These are phyloP conservation scores for Leishmania arabica DNA, from an alignment of 208 protist species.

Conservation along the genomic window DNA sequence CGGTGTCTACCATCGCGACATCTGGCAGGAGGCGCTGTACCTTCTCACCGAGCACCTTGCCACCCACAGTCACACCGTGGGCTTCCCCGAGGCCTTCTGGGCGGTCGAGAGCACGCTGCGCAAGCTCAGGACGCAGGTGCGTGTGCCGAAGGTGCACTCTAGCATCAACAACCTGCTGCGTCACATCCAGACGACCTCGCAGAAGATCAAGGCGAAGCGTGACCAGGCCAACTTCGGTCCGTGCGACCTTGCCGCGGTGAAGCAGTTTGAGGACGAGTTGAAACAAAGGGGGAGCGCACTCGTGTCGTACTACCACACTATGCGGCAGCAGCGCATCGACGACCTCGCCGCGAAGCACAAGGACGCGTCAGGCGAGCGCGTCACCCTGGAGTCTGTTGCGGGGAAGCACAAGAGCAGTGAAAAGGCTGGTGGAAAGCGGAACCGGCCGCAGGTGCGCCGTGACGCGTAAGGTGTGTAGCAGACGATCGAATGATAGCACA, in stretches of 20 bases:
- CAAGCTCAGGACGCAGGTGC: constrained; percentile 82
- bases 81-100: constrained; percentile 95
- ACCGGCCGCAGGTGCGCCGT: background rate
- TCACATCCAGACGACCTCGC: constrained; percentile 71
- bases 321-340: constrained; percentile 83
- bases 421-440: constrained; percentile 34
- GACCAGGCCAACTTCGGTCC: constrained; percentile 82
- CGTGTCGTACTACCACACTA: constrained; percentile 59
- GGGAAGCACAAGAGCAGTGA: constrained; percentile 35
- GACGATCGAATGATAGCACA: background rate
- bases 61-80: constrained; percentile 84
- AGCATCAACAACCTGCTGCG: constrained; percentile 76
- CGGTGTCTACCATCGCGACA: constrained; percentile 63
- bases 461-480: constrained; percentile 16
- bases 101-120: constrained; percentile 85
- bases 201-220: constrained; percentile 67
- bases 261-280: constrained; percentile 83
- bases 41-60: constrained; percentile 89
- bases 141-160: constrained; percentile 80
- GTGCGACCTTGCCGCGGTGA: constrained; percentile 76
- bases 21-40: constrained; percentile 86
- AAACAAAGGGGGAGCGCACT: constrained; percentile 56
- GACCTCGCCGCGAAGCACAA: constrained; percentile 69
- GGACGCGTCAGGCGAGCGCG: constrained; percentile 51
- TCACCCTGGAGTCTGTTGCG: constrained; percentile 74